Evolutionary conservation across 441 rosid species (phyloP).

Genomic region (Eutrema salsugineum): DNA sequence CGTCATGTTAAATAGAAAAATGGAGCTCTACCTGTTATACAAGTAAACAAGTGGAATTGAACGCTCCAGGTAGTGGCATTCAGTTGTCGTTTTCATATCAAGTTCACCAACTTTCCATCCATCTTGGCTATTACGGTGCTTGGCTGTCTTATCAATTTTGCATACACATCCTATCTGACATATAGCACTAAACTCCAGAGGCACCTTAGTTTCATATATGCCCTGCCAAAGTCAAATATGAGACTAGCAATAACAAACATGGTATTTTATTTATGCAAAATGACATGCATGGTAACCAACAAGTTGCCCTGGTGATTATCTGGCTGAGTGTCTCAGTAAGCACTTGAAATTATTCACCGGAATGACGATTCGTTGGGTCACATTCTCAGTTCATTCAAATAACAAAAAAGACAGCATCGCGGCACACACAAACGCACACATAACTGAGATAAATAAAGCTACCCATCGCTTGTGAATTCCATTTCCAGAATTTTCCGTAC

Average conservation of each 20-base stretch:
- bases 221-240: constrained; percentile 56
- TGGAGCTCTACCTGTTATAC: constrained; percentile 70
- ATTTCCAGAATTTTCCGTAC: neutral
- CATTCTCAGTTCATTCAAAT: constrained; percentile 18
- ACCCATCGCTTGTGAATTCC: neutral
- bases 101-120: constrained; percentile 86
- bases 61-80: constrained; percentile 80
- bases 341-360: neutral
- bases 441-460: constrained; percentile 6
- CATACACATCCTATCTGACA: constrained; percentile 96
- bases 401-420: constrained; percentile 11
- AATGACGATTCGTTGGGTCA: neutral
- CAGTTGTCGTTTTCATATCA: constrained; percentile 91
- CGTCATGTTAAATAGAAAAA: neutral
- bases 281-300: constrained; percentile 21
- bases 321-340: constrained; percentile 7
- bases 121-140: constrained; percentile 69
- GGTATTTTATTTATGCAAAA: neutral
- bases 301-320: neutral
- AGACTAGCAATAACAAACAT: constrained; percentile 11
- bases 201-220: constrained; percentile 83
- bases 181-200: constrained; percentile 75
- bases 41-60: constrained; percentile 82
- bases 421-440: neutral
- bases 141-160: constrained; percentile 74